Base-by-base conservation (phyloP, 179 eudicot genomes). In the Heliamphora pulchella region DNA sequence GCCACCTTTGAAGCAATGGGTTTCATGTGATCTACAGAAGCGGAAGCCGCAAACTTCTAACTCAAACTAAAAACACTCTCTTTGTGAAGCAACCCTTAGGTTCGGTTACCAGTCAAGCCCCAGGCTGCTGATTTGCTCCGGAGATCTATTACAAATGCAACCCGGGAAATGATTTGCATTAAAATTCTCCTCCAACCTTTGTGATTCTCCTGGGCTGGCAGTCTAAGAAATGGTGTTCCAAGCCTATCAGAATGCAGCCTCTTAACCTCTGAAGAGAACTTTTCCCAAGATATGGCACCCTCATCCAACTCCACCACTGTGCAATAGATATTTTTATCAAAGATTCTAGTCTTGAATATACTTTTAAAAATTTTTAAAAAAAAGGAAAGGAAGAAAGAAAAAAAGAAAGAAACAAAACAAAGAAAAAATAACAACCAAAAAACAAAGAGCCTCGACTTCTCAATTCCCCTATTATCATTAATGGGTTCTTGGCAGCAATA, bases 81-180 rank as follows among this genome's bases (percentile, higher is more conserved):
- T 80, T 76, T 78, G 79, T 65, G 83, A 79, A 71, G 86, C 76
- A 57, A 68, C 81, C 71, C 79, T 72, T 43, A 31, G 20, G 22
- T 74, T 61, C 41, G 72, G 84, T 77, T 82, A 82, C 58, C 66
- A 79, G 14, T 83, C 83, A 1, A 62, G 80, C 8, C 70, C 75
- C 48, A 71, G 70, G 14, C 50, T 54, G 51, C 70, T 80, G 2
- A 61, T 44, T 65, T 87, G 50, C 54, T 79, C 82, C 14, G 41
- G 71, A 17, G 86, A 43, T 76, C 68, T 78, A 57, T 83, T 77
- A 65, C 96, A 92, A 63, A 92, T 63, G 62, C 96, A 92, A 20
- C 92, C 93, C 0, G 96, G 96, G 14, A 83, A 89, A n/a, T 94
- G 97, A 67, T 92, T 92, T 17, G 94, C 97, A 18, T 92, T 88